phyloP scores from a whole-genome alignment of 805 yeast genomes.

The Barnettozyma pratensis region DNA sequence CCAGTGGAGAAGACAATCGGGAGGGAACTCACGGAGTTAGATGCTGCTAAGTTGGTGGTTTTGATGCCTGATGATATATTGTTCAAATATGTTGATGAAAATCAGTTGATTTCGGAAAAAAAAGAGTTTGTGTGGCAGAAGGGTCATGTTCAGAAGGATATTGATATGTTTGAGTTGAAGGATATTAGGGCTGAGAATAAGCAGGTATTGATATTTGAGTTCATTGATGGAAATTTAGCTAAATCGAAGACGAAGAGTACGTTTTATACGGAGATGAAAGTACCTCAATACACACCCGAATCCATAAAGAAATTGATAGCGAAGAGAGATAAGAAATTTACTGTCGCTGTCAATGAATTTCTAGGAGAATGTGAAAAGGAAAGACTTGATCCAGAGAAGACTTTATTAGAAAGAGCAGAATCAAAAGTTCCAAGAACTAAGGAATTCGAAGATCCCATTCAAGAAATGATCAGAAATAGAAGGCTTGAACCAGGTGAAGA shows the following conservation, averaged over 20 bases:
- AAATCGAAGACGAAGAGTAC: slow-evolving; percentile 43
- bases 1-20: slow-evolving; percentile 47
- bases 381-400: slow-evolving; percentile 36
- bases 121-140: slow-evolving; percentile 32
- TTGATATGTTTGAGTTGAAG: slow-evolving; percentile 46
- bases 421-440: slow-evolving; percentile 43
- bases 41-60: slow-evolving; percentile 57
- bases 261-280: slow-evolving; percentile 38
- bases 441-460: slow-evolving; percentile 55
- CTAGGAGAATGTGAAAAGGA: slow-evolving; percentile 27
- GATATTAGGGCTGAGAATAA: slow-evolving; percentile 29
- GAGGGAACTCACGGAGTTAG: slow-evolving; percentile 41
- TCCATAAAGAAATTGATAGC: slow-evolving; percentile 57
- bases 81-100: slow-evolving; percentile 75
- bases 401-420: slow-evolving; percentile 33
- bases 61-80: slow-evolving; percentile 66
- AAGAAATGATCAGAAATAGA: slow-evolving; percentile 41
- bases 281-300: slow-evolving; percentile 48
- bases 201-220: slow-evolving; percentile 68
- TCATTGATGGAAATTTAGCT: slow-evolving; percentile 58
- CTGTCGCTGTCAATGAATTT: slow-evolving; percentile 32
- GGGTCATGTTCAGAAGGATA: slow-evolving; percentile 53
- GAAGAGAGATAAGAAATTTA: slow-evolving; percentile 52
- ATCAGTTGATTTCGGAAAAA: slow-evolving; percentile 43
- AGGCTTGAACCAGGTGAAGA: slow-evolving; percentile 21